Evolutionary conservation across 2,329 filamentous ascomycete genomes (phyloP), one percentile per base, ranked within the genome.

Genomic region (Lachnellula willkommii): DNA sequence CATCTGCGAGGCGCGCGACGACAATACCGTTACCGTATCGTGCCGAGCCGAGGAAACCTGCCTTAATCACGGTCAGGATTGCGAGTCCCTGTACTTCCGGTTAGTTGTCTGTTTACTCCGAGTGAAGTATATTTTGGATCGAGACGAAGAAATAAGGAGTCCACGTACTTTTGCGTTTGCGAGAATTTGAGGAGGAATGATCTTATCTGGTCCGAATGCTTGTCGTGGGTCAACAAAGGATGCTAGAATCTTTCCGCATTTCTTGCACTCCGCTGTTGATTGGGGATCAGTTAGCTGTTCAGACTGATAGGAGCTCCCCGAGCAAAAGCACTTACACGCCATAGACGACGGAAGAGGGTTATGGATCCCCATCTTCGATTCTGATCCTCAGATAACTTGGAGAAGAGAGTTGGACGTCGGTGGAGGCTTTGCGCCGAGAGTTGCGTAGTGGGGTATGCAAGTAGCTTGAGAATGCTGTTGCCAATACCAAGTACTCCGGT

Each of bases 141-240:
- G 17, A 35, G 35, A 32, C 6, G 8, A 26, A 54, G 36, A 45
- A 54, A 39, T 39, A 40, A 35, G 57, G 46, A 59, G 50, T 28
- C 14, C 28, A 63, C 66, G 58, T 75, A 90, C 88, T 84, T 99
- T 96, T 68, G 94, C 94, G 72, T 90, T 90, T 62, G 88, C 88
- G 66, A 99, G 85, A 65, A 99, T 82, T 52, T 87, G 82, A 7
- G 93, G 92, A 50, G 94, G 94, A 66, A 99, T 99, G 71, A 99
- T 86, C 74, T 97, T 97, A 74, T 97, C 94, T 54, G 94, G 93
- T 5, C 93, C 91, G 72, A 97, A 96, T 20, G 93, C 77, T 77
- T 97, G 93, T 69, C 86, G 83, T 20, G 94, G 94, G 71, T 97
- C 94, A 71, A 97, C 83, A 72, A 99, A 99, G 12, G 92, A 95